Percentiles rank a stretch among this genome's conserved stretches.
Conservation (phyloP, 805 yeast genomes). For the Yamadazyma scolyti region DNA sequence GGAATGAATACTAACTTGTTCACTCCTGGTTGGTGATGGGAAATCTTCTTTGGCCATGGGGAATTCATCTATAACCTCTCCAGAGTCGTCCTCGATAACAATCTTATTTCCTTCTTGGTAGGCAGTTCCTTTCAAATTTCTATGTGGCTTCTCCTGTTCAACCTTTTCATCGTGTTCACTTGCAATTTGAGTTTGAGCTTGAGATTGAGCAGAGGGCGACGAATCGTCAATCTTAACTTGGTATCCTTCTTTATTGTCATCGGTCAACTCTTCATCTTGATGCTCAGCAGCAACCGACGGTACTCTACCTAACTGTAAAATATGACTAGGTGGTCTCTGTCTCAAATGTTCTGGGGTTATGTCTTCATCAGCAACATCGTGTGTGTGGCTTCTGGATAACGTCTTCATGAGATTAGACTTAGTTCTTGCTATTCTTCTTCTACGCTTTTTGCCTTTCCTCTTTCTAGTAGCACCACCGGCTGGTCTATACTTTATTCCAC, state of each 20-base stretch:
- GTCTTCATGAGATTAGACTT: constrained; percentile 29
- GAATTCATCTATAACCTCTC: constrained; percentile 67
- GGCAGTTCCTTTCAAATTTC: constrained; percentile 25
- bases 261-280: constrained; percentile 4
- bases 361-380: constrained; percentile 14
- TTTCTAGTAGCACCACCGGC: constrained; percentile 71
- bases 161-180: constrained; percentile 5
- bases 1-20: constrained; percentile 33
- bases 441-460: constrained; percentile 26
- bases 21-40: constrained; percentile 6
- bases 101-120: constrained; percentile 65
- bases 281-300: constrained; percentile 5
- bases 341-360: constrained; percentile 18
- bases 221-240: neutral
- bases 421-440: too few relatives aligned
- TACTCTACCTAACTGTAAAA: constrained; percentile 36
- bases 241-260: constrained; percentile 1
- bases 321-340: constrained; percentile 36
- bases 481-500: constrained; percentile 63
- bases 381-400: constrained; percentile 19
- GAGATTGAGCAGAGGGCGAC: constrained; percentile 2
- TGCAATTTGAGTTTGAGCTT: constrained; percentile 5
- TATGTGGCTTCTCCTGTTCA: constrained; percentile 6
- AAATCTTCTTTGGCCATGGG: constrained; percentile 26
- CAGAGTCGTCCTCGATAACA: constrained; percentile 77